Conservation (phyloP, 495 filamentous ascomycete species). For the Aspergillus haitiensis region DNA sequence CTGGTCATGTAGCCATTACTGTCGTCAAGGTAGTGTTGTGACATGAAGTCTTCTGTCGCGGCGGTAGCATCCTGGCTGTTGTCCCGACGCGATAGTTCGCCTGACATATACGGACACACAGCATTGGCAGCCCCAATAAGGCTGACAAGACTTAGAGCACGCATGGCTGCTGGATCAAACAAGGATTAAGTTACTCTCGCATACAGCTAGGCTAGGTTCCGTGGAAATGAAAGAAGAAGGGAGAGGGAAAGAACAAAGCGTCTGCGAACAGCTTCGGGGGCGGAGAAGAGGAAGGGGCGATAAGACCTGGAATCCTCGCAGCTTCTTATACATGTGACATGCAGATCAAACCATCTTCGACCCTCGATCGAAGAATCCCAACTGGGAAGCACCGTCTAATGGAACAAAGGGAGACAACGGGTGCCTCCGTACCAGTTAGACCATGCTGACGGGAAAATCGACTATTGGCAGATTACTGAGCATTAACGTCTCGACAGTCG, state of each 20-base stretch:
- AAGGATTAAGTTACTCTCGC: not conserved
- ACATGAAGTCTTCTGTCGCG: conserved; percentile 51
- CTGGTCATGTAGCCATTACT: conserved; percentile 61
- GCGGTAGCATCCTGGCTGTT: conserved; percentile 31
- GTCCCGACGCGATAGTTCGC: conserved; percentile 33
- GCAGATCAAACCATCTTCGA: too few relatives aligned
- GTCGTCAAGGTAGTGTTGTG: conserved; percentile 64
- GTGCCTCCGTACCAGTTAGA: too few relatives aligned
- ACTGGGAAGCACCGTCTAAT: too few relatives aligned
- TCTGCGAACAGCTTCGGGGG: not conserved
- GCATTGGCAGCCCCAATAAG: conserved; percentile 44
- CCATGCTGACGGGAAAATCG: too few relatives aligned
- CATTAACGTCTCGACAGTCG: too few relatives aligned
- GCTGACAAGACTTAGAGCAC: conserved; percentile 31
- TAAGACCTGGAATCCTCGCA: not conserved
- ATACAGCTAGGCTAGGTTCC: not conserved
- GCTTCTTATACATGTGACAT: too few relatives aligned
- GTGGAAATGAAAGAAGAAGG: not conserved
- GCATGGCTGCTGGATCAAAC: conserved; percentile 28
- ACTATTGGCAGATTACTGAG: too few relatives aligned
- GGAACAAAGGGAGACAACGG: too few relatives aligned
- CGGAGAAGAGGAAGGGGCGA: not conserved
- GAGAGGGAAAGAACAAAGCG: not conserved
- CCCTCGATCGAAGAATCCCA: too few relatives aligned
- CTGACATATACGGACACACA: conserved; percentile 45